Evolutionary conservation across 805 yeast species (phyloP).

Genomic region (Komagataella ulmi): DNA sequence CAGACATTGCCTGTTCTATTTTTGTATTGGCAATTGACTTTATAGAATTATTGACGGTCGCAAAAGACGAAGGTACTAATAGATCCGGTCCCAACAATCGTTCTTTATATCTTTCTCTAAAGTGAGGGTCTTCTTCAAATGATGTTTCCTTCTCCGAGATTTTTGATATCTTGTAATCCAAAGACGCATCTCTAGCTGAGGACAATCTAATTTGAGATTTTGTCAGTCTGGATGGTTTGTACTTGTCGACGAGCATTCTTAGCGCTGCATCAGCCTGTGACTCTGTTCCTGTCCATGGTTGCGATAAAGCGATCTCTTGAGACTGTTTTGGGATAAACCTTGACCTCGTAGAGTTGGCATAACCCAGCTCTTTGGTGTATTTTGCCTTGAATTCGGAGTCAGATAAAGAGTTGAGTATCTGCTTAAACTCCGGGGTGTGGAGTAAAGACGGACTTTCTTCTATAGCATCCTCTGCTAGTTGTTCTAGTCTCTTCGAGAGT

Average conservation of each 20-base stretch:
- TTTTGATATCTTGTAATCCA: constrained; percentile 48
- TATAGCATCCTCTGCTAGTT: constrained; percentile 27
- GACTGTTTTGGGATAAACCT: constrained; percentile 27
- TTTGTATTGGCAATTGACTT: constrained; percentile 61
- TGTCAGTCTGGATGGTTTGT: constrained; percentile 21
- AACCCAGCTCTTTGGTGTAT: constrained; percentile 21
- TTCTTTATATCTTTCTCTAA: constrained; percentile 50
- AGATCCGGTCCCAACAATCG: constrained; percentile 44
- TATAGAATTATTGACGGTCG: constrained; percentile 35
- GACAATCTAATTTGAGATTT: constrained; percentile 24
- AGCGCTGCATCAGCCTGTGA: constrained; percentile 27
- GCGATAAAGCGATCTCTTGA: constrained; percentile 32
- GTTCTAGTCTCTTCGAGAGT: constrained; percentile 23
- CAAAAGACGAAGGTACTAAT: constrained; percentile 26
- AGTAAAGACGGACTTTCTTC: constrained; percentile 13
- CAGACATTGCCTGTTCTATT: constrained; percentile 59
- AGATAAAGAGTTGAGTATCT: background rate
- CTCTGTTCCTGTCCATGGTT: constrained; percentile 53
- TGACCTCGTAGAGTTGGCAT: constrained; percentile 30
- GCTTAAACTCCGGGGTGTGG: background rate
- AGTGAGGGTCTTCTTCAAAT: constrained; percentile 29
- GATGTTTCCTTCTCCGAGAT: constrained; percentile 3
- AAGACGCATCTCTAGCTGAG: constrained; percentile 48
- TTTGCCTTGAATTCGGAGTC: constrained; percentile 6
- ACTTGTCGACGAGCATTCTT: constrained; percentile 43